A percentile compares a stretch with the other conserved stretches of the same genome.
phyloP scores from a whole-genome alignment of 345 rosid species.

The Melastoma malabathricum region DNA sequence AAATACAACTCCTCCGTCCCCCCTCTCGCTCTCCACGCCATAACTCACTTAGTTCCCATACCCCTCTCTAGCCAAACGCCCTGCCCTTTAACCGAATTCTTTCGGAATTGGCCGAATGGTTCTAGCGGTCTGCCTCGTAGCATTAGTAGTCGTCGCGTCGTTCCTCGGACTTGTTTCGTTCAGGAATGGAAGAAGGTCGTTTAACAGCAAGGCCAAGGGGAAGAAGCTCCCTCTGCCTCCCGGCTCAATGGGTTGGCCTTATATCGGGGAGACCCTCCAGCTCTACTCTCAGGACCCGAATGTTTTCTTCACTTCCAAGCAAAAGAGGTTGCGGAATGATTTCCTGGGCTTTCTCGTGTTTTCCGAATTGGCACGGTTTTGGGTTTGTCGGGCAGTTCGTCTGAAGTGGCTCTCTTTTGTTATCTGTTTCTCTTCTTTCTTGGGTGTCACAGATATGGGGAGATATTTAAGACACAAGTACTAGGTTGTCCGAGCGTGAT shows the following conservation, averaged over 20 bases:
- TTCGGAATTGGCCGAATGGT: too few relatives aligned
- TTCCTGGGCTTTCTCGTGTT: neutral
- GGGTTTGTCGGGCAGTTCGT: neutral
- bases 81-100: too few relatives aligned
- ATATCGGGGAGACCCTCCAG: conserved; percentile 56
- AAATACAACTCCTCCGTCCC: too few relatives aligned
- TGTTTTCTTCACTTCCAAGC: conserved; percentile 41
- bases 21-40: too few relatives aligned
- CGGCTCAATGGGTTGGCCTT: conserved; percentile 71
- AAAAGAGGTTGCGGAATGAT: conserved; percentile 28
- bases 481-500: conserved; percentile 87
- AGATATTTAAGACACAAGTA: conserved; percentile 83
- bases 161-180: conserved; percentile 7
- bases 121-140: neutral
- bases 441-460: conserved; percentile 44
- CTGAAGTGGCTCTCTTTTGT: too few relatives aligned
- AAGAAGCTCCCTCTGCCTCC: conserved; percentile 37
- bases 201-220: neutral
- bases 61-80: too few relatives aligned
- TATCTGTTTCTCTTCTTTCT: neutral
- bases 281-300: conserved; percentile 62
- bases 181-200: conserved; percentile 8
- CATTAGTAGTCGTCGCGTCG: conserved; percentile 12
- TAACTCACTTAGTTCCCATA: too few relatives aligned
- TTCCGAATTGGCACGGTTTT: neutral